Base-by-base conservation (phyloP, 805 yeast species). In the Phaffomyces antillensis region DNA sequence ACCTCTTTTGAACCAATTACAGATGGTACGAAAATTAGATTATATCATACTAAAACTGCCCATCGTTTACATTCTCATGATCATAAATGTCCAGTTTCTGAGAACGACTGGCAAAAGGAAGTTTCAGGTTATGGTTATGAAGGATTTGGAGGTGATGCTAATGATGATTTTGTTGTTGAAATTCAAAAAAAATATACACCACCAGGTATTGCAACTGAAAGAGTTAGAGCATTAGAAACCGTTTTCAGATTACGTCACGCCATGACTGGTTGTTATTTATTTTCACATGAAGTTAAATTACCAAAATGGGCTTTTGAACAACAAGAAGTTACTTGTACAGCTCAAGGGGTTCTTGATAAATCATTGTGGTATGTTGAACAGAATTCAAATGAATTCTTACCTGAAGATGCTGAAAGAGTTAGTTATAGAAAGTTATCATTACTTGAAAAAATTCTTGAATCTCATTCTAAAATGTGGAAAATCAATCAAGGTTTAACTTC, bases 231-330 rank as follows among this genome's bases (percentile, higher is more conserved):
- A 15, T 62, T 86, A 38, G 77, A 81, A 38, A 79, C 93, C 24
- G 72, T 83, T 36, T 82, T 86, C 68, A 74, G 86, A 67, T 71
- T 86, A 52, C 77, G 75, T 63, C 95, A 86, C 57, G 90, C 89
- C 31, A 79, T 83, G 84, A 72, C 85, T 24, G 89, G 89, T 45
- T 76, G 87, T 65, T 81, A 79, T 59, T 67, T 86, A 54, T 86
- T 84, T 63, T 81, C 93, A n/a, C 83, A 79, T 52, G 82, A 77
- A 46, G 77, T 75, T 13, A 83, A 83, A 60, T 72, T 86, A 56
- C 95, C 95, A 49, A 77, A 76, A 42, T 85, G 93, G 90, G 95
- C 85, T 1, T 83, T 80, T 53, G 84, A 79, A 50, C 95, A 86
- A 64, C 90, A 82, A 63, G 95, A 86, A 67, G 95, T 86, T 43